Base-by-base conservation (phyloP, 371 early-diverging fungal species). In the Mortierella polycephala region DNA sequence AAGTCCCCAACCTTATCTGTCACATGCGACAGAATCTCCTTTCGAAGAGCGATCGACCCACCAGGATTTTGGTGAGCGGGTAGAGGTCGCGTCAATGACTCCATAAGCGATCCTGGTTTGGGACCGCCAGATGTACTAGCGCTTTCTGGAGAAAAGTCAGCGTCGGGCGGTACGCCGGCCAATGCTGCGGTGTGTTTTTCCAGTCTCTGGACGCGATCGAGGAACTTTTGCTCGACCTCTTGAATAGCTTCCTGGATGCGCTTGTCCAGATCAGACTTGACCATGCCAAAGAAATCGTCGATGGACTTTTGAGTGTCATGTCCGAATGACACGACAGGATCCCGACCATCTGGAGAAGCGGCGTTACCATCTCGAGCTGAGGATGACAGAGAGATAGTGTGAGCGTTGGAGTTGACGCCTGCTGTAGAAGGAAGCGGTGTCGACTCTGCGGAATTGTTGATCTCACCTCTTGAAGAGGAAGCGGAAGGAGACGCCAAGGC, bases 261-360 rank as follows among this genome's bases (percentile, higher is more conserved):
- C 56, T 79, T 69, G 63, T 79, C 79, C 16, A 79, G 59, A 21
- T 79, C 79, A 1, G 69, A 57, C 69, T 79, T 79, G 51, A 79
- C 79, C 69, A 72, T 69, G 30, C 79, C 73, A 47, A 79, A 79
- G 62, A 79, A 79, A 45, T 79, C 72, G 21, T 79, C 79, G 23
- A 79, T 79, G n/a, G 79, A 79, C 60, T 62, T 72, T 60, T 79
- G 79, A 4, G 79, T 79, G 40, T 79, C 79, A 11, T 72, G 69
- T 39, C 79, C 73, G 44, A 79, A 79, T 12, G 73, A 65, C 0
- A 50, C 79, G 0, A 53, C 50, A 3, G 61, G 55, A 14, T 68
- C 70, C 18, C 20, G 41, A 39, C 30, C 53, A 8, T 23, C 49
- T 7, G 66, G 18, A 13, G 30, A 14, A 44, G 44, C 16, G 9